Evolutionary conservation across 129 eudicot species (phyloP), one percentile per base, ranked within the genome.

Genomic region (Heracleum sosnowskyi): DNA sequence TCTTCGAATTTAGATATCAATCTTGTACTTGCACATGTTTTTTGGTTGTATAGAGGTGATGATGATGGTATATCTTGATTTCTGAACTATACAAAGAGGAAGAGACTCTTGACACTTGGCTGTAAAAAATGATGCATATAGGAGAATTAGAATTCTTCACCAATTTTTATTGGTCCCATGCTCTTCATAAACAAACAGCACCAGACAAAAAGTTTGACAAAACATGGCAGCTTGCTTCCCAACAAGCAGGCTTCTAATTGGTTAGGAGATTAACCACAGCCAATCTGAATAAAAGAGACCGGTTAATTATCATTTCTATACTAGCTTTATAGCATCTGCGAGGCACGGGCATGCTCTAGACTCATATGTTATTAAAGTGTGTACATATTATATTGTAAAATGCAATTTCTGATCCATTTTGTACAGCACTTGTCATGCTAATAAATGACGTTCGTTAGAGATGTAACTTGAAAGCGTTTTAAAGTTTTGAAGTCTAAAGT

Each of bases 21-120:
- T 5, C 18, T 66, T 31, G 37, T 11, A 31, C 1, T 4, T 0
- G 18, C 3, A 5, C 18, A 64, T 64, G 37, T 28, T 13, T 31
- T 63, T 63, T 63, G 34, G 72, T 13, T 66, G 73, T 68, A 15
- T 16, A 68, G 73, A 68, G 36, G 39, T 68, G 73, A 68, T 16
- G 71, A 64, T 13, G 42, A 33, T 46, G 20, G 22, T 28, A 66
- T 63, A 29, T 63, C 29, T 12, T 68, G 73, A 34, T 5, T 68
- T 18, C 4, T 68, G 42, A 68, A 68, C 11, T 13, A 11, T 31
- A 68, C 13, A 16, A 46, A 12, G 72, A 31, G 36, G 73, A 35
- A 68, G 42, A 34, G 73, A 68, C 9, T 49, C 57, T 49, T 49
- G 57, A 49, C 57, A 49, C 57, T 49, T 49, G 55, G 57, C 73